A percentile compares a stretch with the other conserved stretches of the same genome.
phyloP scores from a whole-genome alignment of 257 asterid species.

The Avicennia marina region DNA sequence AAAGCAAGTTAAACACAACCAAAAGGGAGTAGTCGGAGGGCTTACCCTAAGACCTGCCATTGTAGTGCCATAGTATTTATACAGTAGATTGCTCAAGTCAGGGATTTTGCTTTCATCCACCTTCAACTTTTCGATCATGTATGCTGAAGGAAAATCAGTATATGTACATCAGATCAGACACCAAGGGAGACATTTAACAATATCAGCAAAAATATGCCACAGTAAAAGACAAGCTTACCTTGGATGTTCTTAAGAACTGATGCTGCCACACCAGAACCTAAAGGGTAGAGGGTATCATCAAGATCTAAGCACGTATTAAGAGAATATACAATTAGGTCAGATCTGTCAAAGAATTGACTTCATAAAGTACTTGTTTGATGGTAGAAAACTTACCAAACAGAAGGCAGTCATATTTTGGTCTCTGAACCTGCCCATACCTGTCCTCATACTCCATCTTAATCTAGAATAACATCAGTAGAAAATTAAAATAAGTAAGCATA shows the following conservation, averaged over 20 bases:
- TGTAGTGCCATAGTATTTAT: conserved; percentile 91
- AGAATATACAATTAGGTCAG: background rate
- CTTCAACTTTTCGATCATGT: conserved; percentile 75
- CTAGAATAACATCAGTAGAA: conserved; percentile 28
- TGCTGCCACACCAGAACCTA: conserved; percentile 68
- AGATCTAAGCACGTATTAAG: conserved; percentile 47
- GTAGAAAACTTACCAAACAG: conserved; percentile 59
- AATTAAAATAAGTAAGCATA: conserved; percentile 32
- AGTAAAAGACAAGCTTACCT: conserved; percentile 38
- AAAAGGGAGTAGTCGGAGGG: background rate
- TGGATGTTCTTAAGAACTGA: conserved; percentile 64
- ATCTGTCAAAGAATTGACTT: conserved; percentile 7
- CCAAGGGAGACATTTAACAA: too few species aligned
- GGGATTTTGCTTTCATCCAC: conserved; percentile 61
- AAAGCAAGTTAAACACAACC: background rate
- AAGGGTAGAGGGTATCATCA: conserved; percentile 93
- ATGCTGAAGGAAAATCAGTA: conserved; percentile 38
- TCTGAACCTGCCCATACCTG: conserved; percentile 54
- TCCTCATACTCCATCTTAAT: background rate
- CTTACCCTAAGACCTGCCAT: conserved; percentile 98
- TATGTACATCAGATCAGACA: background rate
- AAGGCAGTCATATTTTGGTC: conserved; percentile 84
- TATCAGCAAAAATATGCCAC: background rate
- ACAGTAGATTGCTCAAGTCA: conserved; percentile 60
- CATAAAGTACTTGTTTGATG: background rate